Evolutionary conservation across 1,284 basidiomycete species (phyloP).

Genomic region (Sporisorium sorghi): DNA sequence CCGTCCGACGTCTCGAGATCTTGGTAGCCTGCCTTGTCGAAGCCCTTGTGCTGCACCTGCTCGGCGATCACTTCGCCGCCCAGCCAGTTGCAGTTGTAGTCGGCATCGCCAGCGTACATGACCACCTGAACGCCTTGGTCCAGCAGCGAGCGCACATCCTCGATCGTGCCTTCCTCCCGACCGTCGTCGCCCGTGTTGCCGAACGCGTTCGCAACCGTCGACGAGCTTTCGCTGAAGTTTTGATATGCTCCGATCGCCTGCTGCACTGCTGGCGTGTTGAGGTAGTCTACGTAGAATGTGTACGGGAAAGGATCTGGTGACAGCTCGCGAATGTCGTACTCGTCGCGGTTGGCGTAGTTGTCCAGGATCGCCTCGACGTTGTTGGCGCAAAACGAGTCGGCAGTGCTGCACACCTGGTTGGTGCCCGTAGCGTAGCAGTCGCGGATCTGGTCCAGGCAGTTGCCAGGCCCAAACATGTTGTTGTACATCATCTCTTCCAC

Average conservation of each 20-base stretch:
- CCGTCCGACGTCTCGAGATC: slow-evolving; percentile 34
- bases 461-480: slow-evolving; percentile 49
- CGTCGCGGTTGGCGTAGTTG: slow-evolving; percentile 48
- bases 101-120: slow-evolving; percentile 55
- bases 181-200: slow-evolving; percentile 51
- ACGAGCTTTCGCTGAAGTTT: slow-evolving; percentile 52
- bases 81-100: slow-evolving; percentile 60
- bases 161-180: slow-evolving; percentile 42
- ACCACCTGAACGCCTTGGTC: slow-evolving; percentile 47
- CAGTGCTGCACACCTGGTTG: slow-evolving; percentile 50
- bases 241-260: slow-evolving; percentile 55
- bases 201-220: slow-evolving; percentile 41
- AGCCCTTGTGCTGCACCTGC: slow-evolving; percentile 37
- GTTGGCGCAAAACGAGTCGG: slow-evolving; percentile 52
- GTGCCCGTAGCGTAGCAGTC: slow-evolving; percentile 46
- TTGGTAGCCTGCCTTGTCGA: slow-evolving; percentile 42
- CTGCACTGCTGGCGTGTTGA: slow-evolving; percentile 47
- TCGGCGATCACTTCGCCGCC: slow-evolving; percentile 49
- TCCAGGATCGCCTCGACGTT: slow-evolving; percentile 50
- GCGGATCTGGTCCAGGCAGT: slow-evolving; percentile 55
- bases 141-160: slow-evolving; percentile 46
- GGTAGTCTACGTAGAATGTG: slow-evolving; percentile 50
- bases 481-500: slow-evolving; percentile 43
- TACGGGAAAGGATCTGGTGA: slow-evolving; percentile 59
- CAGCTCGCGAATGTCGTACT: slow-evolving; percentile 58